Evolutionary conservation across 192 early-diverging fungal genomes (phyloP), one percentile per base, ranked within the genome.

Genomic region (Funneliformis geosporum): DNA sequence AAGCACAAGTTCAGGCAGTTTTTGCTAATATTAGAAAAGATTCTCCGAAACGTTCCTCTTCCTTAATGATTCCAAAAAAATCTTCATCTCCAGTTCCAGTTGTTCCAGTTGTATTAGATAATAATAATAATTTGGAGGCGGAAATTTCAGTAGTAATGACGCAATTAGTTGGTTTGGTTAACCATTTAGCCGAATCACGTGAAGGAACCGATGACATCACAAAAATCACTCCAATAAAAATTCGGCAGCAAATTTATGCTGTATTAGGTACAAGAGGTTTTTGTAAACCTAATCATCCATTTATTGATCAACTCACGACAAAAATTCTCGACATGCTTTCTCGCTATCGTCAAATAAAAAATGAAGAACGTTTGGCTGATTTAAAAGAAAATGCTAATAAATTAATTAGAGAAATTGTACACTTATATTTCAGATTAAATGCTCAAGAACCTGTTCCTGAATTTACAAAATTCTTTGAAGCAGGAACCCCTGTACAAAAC

Each of bases 391-490:
- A 68, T 27, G 25, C 77, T 12, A 60, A 39, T 6, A 38, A 39
- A 38, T 18, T 79, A 12, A 47, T 79, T 8, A 46, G 18, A 5
- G 50, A 79, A 9, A 18, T 70, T 33, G 47, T 55, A 14, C 77
- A 79, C 25, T 59, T 79, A 16, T 79, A 79, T 43, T 69, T 79
- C 21, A 40, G 66, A 28, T 60, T 79, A 46, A n/a, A 79, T 59
- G 67, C 77, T 69, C 77, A 79, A 79, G 66, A 79, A 79, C 77
- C 77, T 14, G 27, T 79, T 9, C 77, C 77, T 6, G 28, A 79
- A 1, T 79, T 69, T 50, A 47, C 9, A 65, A 21, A 69, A 18
- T 79, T 69, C 39, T 69, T 79, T 69, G 43, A 64, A 1, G 62
- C 42, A 9, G 77, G 67, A 66, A 60, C 21, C 6, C 23, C 18